Evolutionary conservation across 306 rosid species (phyloP).

Genomic region (Prinsepia uniflora): DNA sequence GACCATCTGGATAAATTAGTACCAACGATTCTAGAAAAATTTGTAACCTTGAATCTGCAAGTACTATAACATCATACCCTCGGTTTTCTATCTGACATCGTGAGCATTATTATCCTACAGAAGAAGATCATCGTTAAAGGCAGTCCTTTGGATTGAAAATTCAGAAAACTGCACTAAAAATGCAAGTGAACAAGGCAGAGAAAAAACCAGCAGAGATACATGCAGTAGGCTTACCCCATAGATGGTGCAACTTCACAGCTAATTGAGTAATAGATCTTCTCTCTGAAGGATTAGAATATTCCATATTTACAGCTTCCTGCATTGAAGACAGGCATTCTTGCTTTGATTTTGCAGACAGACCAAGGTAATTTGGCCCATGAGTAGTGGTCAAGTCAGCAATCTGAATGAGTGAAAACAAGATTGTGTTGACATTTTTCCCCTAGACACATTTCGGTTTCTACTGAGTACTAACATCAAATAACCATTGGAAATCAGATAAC

Average conservation of each 20-base stretch:
- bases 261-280: constrained; percentile 51
- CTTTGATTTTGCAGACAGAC: constrained; percentile 51
- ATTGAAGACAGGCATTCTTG: constrained; percentile 53
- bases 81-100: constrained; percentile 8
- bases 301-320: constrained; percentile 56
- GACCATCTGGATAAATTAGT: background rate
- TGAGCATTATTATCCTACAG: constrained; percentile 30
- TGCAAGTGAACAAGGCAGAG: background rate
- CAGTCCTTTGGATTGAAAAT: background rate
- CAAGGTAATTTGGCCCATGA: constrained; percentile 62
- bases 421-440: background rate
- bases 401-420: constrained; percentile 32
- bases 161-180: background rate
- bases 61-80: background rate
- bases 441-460: background rate
- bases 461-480: background rate
- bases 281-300: constrained; percentile 54
- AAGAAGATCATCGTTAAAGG: constrained; percentile 2
- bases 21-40: background rate
- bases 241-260: constrained; percentile 55
- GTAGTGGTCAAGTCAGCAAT: constrained; percentile 61
- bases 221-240: constrained; percentile 49
- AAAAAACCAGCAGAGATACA: background rate
- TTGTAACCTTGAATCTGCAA: constrained; percentile 2
- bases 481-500: background rate